Percentiles rank a stretch among this genome's conserved stretches.
phyloP scores from a whole-genome alignment of 129 eudicot species.

The Flaveria trinervia region DNA sequence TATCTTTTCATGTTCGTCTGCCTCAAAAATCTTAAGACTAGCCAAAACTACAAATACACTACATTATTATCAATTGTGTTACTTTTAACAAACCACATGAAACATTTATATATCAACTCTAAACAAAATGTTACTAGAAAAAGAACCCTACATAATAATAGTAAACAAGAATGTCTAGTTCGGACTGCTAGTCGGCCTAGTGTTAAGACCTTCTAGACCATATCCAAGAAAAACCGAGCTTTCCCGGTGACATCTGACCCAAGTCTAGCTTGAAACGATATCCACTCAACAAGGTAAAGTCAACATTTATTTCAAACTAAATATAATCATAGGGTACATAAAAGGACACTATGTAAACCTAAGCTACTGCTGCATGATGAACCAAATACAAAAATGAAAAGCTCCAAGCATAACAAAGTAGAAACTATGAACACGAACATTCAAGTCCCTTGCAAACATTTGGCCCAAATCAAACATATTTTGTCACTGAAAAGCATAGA shows the following conservation, averaged over 20 bases:
- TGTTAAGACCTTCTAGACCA: background rate
- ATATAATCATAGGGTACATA: constrained; percentile 36
- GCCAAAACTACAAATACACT: no score
- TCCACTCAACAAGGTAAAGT: constrained; percentile 13
- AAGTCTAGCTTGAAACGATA: background rate
- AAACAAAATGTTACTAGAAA: background rate
- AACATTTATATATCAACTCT: no score
- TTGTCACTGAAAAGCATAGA: constrained; percentile 9
- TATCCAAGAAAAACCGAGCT: background rate
- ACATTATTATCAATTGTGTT: no score
- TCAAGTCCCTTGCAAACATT: constrained; percentile 29
- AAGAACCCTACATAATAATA: no score
- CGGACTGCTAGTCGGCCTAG: background rate
- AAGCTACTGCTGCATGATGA: constrained; percentile 36
- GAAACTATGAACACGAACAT: constrained; percentile 38
- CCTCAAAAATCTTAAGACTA: no score
- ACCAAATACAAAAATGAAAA: constrained; percentile 28
- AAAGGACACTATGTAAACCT: constrained; percentile 28
- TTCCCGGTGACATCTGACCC: background rate
- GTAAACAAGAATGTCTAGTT: no score
- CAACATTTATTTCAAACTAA: constrained; percentile 24
- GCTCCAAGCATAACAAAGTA: constrained; percentile 31
- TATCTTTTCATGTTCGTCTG: no score
- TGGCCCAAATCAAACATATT: constrained; percentile 21
- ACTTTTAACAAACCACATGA: no score